These are phyloP conservation scores for Phytophthora vignae DNA, from an alignment of 352 stramenopile genomes.

Conservation along the genomic window DNA sequence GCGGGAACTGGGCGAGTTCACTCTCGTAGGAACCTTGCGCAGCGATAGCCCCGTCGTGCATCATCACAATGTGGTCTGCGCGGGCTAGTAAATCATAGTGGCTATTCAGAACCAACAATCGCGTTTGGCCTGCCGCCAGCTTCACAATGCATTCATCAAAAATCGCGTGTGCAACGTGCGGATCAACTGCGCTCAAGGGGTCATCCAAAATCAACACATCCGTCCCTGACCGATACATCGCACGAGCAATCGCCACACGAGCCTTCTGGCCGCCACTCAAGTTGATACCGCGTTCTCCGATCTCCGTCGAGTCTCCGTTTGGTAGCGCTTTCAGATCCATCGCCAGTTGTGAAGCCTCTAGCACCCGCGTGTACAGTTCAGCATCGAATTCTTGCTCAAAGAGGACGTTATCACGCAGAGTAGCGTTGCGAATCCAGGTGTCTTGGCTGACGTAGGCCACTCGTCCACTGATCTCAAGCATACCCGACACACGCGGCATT, in stretches of 20 bases:
- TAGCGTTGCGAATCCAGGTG: slow-evolving; percentile 93
- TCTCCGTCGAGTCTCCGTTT: slow-evolving; percentile 58
- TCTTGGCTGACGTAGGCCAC: slow-evolving; percentile 90
- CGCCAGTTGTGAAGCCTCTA: slow-evolving; percentile 46
- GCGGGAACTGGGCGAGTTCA: slow-evolving; percentile 50
- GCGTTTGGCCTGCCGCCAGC: slow-evolving; percentile 65
- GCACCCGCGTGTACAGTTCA: slow-evolving; percentile 42
- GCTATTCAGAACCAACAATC: slow-evolving; percentile 93
- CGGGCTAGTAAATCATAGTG: slow-evolving; percentile 86
- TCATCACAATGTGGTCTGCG: slow-evolving; percentile 65
- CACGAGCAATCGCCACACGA: slow-evolving; percentile 89
- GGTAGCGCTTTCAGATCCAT: slow-evolving; percentile 55
- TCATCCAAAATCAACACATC: slow-evolving; percentile 96
- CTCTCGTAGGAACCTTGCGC: slow-evolving; percentile 80
- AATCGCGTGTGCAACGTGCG: slow-evolving; percentile 93
- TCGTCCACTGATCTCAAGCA: slow-evolving; percentile 30
- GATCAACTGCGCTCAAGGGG: slow-evolving; percentile 93
- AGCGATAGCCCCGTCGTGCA: slow-evolving; percentile 76
- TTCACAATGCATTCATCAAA: slow-evolving; percentile 89
- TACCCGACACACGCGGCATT: slow-evolving; percentile 42
- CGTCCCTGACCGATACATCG: slow-evolving; percentile 86
- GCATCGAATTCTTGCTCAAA: slow-evolving; percentile 59
- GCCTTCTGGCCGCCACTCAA: slow-evolving; percentile 70
- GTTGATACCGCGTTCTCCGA: slow-evolving; percentile 67
- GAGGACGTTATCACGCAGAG: slow-evolving; percentile 92